These are phyloP conservation scores for Platanus orientalis DNA, from an alignment of 164 flowering plant genomes.

Conservation along the genomic window DNA sequence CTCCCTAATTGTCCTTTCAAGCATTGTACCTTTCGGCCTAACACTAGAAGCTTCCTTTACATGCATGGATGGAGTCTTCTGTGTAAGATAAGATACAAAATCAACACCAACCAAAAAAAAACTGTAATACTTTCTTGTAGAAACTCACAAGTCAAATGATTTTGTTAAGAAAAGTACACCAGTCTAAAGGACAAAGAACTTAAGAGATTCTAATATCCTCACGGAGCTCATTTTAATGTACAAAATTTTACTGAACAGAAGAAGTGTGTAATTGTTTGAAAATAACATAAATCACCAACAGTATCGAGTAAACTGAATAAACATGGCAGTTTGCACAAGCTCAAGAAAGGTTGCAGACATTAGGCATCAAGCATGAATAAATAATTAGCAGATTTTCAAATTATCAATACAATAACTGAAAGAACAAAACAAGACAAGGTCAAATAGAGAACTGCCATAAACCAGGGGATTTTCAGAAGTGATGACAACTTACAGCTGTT, in stretches of 20 bases:
- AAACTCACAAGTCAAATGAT: no score
- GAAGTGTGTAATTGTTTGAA: not conserved
- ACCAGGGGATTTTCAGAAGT: not conserved
- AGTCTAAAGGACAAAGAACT: not conserved
- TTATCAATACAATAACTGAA: not conserved
- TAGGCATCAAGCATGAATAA: not conserved
- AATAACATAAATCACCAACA: no score
- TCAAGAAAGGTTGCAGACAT: not conserved
- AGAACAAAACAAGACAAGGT: not conserved
- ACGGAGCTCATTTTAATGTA: not conserved
- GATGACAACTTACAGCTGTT: conserved; percentile 33
- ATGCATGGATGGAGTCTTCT: conserved; percentile 46
- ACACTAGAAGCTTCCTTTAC: conserved; percentile 63
- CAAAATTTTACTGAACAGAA: not conserved
- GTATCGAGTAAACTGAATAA: not conserved
- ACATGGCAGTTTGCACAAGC: not conserved
- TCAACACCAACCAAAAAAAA: conserved; percentile 5
- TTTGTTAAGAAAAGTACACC: not conserved
- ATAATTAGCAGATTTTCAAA: not conserved
- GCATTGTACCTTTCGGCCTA: conserved; percentile 64
- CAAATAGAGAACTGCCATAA: not conserved
- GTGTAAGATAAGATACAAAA: conserved; percentile 24
- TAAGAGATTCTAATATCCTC: not conserved
- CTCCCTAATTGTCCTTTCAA: conserved; percentile 88
- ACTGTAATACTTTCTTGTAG: no score